These are phyloP conservation scores for Cladosporium sp. DNA, from an alignment of 2,329 filamentous ascomycete genomes.

Conservation along the genomic window DNA sequence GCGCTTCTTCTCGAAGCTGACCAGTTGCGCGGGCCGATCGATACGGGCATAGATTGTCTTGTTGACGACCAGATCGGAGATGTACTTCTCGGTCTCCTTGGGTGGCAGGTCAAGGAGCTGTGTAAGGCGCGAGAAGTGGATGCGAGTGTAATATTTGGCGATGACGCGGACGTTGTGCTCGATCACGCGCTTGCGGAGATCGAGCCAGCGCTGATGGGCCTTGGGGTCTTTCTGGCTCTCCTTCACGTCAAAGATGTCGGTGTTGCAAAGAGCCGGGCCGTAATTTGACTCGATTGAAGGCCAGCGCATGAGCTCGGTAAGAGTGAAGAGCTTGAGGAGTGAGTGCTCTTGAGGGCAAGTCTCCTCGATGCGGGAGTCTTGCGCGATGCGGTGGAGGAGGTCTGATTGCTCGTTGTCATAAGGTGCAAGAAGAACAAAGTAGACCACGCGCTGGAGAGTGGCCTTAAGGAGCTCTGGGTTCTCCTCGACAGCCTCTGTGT, in stretches of 20 bases:
- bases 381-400: constrained; percentile 85
- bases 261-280: constrained; percentile 78
- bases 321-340: constrained; percentile 89
- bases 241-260: constrained; percentile 76
- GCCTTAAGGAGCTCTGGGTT: constrained; percentile 80
- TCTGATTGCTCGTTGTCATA: constrained; percentile 99
- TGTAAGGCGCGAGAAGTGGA: constrained; percentile 85
- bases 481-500: constrained; percentile 92
- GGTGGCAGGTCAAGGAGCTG: constrained; percentile 87
- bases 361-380: constrained; percentile 67
- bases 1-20: constrained; percentile 90
- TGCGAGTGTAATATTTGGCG: constrained; percentile 97
- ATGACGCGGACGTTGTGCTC: constrained; percentile 98
- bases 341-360: constrained; percentile 65
- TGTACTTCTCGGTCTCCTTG: constrained; percentile 98
- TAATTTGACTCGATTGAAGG: constrained; percentile 86
- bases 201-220: constrained; percentile 82
- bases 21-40: constrained; percentile 83
- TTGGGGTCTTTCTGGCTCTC: constrained; percentile 65
- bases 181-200: constrained; percentile 95
- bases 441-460: constrained; percentile 88
- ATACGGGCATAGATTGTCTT: constrained; percentile 99
- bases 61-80: constrained; percentile 90
- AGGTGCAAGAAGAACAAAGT: constrained; percentile 92
- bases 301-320: constrained; percentile 97